These are phyloP conservation scores for Haplosporangium gracile DNA, from an alignment of 192 early-diverging fungal species.

Conservation along the genomic window DNA sequence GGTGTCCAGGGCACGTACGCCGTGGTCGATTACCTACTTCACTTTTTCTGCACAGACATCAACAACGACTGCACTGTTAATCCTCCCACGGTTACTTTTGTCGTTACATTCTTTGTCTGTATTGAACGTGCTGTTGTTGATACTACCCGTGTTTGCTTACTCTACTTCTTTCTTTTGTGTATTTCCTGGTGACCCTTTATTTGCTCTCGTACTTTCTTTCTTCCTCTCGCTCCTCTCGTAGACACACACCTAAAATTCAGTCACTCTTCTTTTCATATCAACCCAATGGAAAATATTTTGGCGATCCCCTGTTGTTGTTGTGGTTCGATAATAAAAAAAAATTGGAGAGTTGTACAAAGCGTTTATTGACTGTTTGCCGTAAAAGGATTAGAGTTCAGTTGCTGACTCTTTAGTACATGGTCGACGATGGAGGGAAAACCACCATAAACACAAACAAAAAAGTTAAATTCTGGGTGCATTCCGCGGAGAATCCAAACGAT, in stretches of 20 bases:
- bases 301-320: neutral
- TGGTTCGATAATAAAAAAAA: neutral
- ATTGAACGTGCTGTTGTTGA: neutral
- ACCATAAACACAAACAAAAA: neutral
- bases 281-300: neutral
- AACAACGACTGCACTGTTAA: neutral
- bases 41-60: neutral
- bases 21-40: neutral
- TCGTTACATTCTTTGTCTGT: neutral
- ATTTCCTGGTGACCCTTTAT: neutral
- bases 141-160: neutral
- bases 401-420: neutral
- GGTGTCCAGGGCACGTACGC: neutral
- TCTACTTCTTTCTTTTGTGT: neutral
- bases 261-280: neutral
- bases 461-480: neutral
- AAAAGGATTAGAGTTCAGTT: neutral
- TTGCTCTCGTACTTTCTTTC: neutral
- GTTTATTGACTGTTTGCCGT: neutral
- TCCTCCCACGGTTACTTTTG: neutral
- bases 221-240: neutral
- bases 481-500: constrained; percentile 8
- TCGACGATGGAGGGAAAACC: neutral
- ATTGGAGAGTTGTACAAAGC: neutral
- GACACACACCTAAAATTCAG: neutral